Evolutionary conservation across 2,329 filamentous ascomycete species (phyloP).

Genomic region (Stemphylium beticola): DNA sequence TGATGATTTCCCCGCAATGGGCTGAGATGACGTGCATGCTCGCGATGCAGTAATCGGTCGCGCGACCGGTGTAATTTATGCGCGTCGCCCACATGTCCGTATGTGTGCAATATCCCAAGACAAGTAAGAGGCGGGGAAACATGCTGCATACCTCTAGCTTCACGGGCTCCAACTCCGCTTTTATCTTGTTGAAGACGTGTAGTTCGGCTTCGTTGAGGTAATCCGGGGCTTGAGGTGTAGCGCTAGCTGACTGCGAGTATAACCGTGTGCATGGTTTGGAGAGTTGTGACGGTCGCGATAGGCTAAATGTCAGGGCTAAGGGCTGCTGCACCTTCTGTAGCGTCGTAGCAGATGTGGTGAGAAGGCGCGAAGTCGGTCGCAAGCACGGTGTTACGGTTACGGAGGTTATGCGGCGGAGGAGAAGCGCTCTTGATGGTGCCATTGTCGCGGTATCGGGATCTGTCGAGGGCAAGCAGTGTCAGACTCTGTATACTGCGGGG

Average conservation of each 20-base stretch:
- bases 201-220: slow-evolving; percentile 56
- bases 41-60: slow-evolving; percentile 18
- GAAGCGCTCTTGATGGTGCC: slow-evolving; percentile 45
- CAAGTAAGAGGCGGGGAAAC: slow-evolving; percentile 5
- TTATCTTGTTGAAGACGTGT: slow-evolving; percentile 56
- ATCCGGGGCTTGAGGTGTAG: slow-evolving; percentile 51
- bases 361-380: slow-evolving; percentile 27
- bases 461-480: not conserved
- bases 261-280: slow-evolving; percentile 18
- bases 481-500: slow-evolving; percentile 14
- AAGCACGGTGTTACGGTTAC: slow-evolving; percentile 23
- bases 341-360: slow-evolving; percentile 22
- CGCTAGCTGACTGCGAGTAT: slow-evolving; percentile 35
- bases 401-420: slow-evolving; percentile 24
- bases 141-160: slow-evolving; percentile 53
- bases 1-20: slow-evolving; percentile 10
- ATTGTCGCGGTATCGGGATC: slow-evolving; percentile 25
- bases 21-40: slow-evolving; percentile 16
- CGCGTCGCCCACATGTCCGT: slow-evolving; percentile 10
- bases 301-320: slow-evolving; percentile 15
- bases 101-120: slow-evolving; percentile 2
- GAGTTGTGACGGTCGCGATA: slow-evolving; percentile 6
- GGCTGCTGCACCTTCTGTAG: slow-evolving; percentile 5
- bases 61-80: slow-evolving; percentile 17
- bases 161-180: slow-evolving; percentile 50